A percentile compares a stretch with the other conserved stretches of the same genome.
Conservation (phyloP, 1,284 basidiomycete species). For the Naganishia liquefaciens region DNA sequence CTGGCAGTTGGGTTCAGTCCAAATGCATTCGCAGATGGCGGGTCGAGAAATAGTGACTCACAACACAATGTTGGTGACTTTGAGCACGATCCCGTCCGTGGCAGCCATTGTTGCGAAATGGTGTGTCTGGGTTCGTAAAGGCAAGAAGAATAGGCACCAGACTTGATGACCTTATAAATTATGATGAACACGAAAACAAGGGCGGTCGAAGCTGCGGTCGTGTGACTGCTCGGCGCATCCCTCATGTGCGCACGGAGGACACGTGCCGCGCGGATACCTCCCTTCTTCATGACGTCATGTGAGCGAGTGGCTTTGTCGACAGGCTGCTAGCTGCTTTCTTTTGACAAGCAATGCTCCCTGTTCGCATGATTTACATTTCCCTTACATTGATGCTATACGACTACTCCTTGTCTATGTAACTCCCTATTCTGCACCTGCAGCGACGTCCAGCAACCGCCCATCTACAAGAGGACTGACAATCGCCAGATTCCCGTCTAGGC, state of each 20-base stretch:
- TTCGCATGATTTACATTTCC: too few relatives aligned
- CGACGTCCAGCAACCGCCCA: constrained; percentile 67
- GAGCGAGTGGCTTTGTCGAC: too few relatives aligned
- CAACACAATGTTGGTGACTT: constrained; percentile 72
- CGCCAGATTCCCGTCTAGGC: constrained; percentile 61
- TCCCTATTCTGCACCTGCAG: constrained; percentile 6
- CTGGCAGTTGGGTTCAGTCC: constrained; percentile 53
- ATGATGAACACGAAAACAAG: not conserved
- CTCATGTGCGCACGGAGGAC: not conserved
- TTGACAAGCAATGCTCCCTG: too few relatives aligned
- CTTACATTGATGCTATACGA: too few relatives aligned
- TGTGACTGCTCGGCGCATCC: not conserved
- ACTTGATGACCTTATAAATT: not conserved
- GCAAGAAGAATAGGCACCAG: not conserved
- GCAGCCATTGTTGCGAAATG: constrained; percentile 35
- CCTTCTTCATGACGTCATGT: constrained; percentile 5
- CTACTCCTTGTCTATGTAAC: not conserved
- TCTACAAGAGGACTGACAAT: constrained; percentile 70
- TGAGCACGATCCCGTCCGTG: constrained; percentile 73
- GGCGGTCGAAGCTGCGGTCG: too few relatives aligned
- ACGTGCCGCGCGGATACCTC: constrained; percentile 2
- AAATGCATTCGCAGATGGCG: constrained; percentile 16
- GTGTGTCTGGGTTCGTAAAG: not conserved
- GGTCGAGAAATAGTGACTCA: constrained; percentile 23
- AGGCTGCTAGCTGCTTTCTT: too few relatives aligned